Evolutionary conservation across 768 basidiomycete genomes (phyloP).

Genomic region (Phanerodontia chrysosporium): DNA sequence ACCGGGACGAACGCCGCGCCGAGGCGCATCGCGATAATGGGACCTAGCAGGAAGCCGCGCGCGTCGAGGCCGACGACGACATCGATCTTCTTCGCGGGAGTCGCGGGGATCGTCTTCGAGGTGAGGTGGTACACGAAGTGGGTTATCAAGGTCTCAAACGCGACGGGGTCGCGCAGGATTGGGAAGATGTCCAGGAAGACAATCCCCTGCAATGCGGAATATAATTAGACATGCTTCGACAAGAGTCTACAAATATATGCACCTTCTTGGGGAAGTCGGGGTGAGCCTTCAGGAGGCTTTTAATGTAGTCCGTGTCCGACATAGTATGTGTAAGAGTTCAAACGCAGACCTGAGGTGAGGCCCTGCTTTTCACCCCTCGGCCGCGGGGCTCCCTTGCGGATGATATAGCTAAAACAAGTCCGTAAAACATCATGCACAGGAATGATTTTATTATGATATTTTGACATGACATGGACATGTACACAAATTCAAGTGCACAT

Average conservation of each 20-base stretch:
- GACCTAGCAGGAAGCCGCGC: constrained; percentile 92
- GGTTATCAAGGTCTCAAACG: constrained; percentile 88
- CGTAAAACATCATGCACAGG: too few relatives aligned
- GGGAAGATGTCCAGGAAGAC: constrained; percentile 95
- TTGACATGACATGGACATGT: too few relatives aligned
- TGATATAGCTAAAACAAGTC: too few relatives aligned
- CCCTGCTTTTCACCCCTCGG: too few relatives aligned
- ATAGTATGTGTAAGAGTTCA: constrained; percentile 31
- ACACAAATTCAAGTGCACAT: too few relatives aligned
- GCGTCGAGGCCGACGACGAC: constrained; percentile 95
- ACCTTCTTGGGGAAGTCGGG: constrained; percentile 92
- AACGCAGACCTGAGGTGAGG: background rate
- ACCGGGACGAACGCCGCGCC: constrained; percentile 96
- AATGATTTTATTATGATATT: too few relatives aligned
- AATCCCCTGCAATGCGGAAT: constrained; percentile 59
- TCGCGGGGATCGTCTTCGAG: constrained; percentile 64
- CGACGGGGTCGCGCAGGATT: constrained; percentile 77
- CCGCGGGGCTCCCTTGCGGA: too few relatives aligned
- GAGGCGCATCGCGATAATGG: constrained; percentile 83
- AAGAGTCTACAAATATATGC: constrained; percentile 8
- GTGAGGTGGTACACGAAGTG: constrained; percentile 84
- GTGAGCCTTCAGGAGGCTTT: constrained; percentile 53
- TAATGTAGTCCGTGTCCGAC: constrained; percentile 75
- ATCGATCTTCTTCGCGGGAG: constrained; percentile 70
- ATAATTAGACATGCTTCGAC: background rate